phyloP scores from a whole-genome alignment of 2,329 filamentous ascomycete genomes.

The Colletotrichum orchidophilum region DNA sequence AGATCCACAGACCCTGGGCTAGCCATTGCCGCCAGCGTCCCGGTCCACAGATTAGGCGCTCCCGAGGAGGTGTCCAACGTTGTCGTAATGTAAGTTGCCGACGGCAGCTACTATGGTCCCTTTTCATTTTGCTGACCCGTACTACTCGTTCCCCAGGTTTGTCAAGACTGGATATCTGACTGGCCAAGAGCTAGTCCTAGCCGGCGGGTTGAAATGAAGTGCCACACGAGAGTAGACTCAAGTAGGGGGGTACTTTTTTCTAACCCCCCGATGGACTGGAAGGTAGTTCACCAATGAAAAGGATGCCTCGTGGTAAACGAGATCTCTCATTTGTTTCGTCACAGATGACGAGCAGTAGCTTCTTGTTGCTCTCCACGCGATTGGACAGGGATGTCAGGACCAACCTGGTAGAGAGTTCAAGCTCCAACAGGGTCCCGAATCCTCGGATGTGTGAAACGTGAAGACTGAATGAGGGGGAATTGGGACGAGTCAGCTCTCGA shows the following conservation, averaged over 20 bases:
- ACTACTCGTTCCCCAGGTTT: constrained; percentile 35
- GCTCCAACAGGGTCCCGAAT: neutral
- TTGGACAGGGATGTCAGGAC: neutral
- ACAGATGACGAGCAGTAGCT: neutral
- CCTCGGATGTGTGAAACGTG: too few species aligned
- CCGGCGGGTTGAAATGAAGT: constrained; percentile 38
- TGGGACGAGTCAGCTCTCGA: neutral
- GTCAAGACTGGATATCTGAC: constrained; percentile 43
- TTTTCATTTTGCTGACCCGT: neutral
- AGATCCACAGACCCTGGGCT: constrained; percentile 44
- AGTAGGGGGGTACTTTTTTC: neutral
- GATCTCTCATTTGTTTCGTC: neutral
- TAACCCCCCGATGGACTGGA: neutral
- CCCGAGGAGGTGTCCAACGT: constrained; percentile 47
- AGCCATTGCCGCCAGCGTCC: constrained; percentile 45
- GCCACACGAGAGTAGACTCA: neutral
- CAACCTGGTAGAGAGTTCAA: neutral
- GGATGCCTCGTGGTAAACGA: too few species aligned
- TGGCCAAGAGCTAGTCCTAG: constrained; percentile 41
- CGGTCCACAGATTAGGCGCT: constrained; percentile 44
- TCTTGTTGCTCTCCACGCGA: neutral
- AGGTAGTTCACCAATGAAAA: neutral
- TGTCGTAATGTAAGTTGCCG: constrained; percentile 43
- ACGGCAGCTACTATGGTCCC: neutral
- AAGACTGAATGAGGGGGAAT: neutral